Base-by-base conservation (phyloP, 1,284 basidiomycete genomes). In the Puccinia hordei region DNA sequence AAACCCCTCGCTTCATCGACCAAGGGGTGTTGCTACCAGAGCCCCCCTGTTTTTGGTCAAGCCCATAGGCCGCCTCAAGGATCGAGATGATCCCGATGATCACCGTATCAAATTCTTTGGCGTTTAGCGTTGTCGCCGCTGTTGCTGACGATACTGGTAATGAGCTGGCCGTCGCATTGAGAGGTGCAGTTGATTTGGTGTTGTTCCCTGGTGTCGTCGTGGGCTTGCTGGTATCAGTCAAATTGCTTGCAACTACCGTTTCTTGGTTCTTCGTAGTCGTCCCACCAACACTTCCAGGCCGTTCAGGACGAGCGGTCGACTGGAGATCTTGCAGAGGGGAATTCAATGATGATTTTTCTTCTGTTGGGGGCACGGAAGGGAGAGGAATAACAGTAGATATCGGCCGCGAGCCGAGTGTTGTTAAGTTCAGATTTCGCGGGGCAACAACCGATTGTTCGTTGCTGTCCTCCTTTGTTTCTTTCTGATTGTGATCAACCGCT, bases 1-100 rank as follows among this genome's bases (percentile, higher is more conserved):
- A 63, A 19, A 79, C 69, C 19, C 77, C 77, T 33, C 77, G 44
- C 59, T 72, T 71, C 66, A 79, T 72, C 22, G 77, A 79, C 77
- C 77, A 79, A 5, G 63, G 35, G 22, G 73, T 63, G 24, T 71
- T 46, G 44, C 27, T 44, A 1, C 35, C 35, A 13, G 35, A 57
- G 22, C 72, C 72, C n/a, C n/a, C 24, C 68, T 38, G 49, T 22
- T 49, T 61, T 33, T 57, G 49, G 49, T 72, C 66, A 15, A 79
- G 33, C 38, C 77, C 77, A 63, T 79, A 79, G n/a, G 77, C 77
- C 22, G 77, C 77, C 71, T 79, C 77, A 30, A 79, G 61, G 27
- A 79, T 61, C 41, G 65, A 71, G 13, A 79, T 72, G 3, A 79
- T 27, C 12, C 46, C 77, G 30, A 72, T 63, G 55, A 79, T 30